A percentile compares a stretch with the other conserved stretches of the same genome.
These are phyloP conservation scores for Aspergillus sojae DNA, from an alignment of 2,329 filamentous ascomycete species.

Conservation along the genomic window DNA sequence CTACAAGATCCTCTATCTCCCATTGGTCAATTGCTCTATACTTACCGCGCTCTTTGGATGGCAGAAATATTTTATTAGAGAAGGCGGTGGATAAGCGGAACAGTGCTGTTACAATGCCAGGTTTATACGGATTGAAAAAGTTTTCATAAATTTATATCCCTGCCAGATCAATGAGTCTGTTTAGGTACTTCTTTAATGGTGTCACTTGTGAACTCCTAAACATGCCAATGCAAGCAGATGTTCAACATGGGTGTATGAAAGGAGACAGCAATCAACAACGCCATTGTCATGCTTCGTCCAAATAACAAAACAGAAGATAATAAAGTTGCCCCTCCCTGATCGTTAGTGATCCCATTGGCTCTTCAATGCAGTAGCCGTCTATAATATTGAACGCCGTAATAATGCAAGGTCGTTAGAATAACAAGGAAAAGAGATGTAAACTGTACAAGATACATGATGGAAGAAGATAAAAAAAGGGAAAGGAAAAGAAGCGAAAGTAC, in stretches of 20 bases:
- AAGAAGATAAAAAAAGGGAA: slow-evolving; percentile 1
- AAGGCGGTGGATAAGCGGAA: not conserved
- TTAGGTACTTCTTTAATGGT: not conserved
- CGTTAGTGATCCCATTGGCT: slow-evolving; percentile 1
- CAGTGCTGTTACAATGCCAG: not conserved
- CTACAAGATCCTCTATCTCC: not conserved
- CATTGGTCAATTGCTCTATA: not conserved
- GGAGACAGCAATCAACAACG: slow-evolving; percentile 15
- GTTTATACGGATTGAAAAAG: not conserved
- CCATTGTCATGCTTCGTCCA: slow-evolving; percentile 17
- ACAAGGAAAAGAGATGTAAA: slow-evolving; percentile 7
- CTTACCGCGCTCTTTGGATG: not conserved
- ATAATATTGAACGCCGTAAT: slow-evolving; percentile 24
- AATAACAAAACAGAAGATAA: not conserved
- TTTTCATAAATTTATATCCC: slow-evolving; percentile 1
- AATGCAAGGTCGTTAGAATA: slow-evolving; percentile 24
- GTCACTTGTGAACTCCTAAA: slow-evolving; percentile 3
- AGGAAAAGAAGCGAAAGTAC: not conserved
- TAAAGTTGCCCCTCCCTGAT: slow-evolving; percentile 11
- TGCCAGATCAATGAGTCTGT: not conserved
- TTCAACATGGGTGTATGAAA: slow-evolving; percentile 6
- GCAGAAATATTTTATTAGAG: not conserved
- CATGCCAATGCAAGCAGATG: slow-evolving; percentile 30
- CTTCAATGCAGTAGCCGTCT: slow-evolving; percentile 11
- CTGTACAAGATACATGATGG: slow-evolving; percentile 22